Evolutionary conservation across 2,329 filamentous ascomycete species (phyloP), one percentile per base, ranked within the genome.

Genomic region (Phaeosphaeriaceae sp.): DNA sequence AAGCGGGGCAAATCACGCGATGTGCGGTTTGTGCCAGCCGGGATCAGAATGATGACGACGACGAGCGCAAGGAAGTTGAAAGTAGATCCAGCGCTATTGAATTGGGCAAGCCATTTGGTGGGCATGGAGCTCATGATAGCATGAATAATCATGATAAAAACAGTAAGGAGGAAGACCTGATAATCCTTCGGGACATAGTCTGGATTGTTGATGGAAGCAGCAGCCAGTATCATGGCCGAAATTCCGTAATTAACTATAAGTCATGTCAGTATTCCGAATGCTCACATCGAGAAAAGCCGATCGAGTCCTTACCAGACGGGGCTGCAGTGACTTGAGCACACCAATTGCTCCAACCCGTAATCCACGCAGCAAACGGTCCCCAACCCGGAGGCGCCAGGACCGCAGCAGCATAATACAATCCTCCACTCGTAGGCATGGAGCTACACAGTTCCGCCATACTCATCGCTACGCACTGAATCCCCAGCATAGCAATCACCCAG

Each of bases 311-410:
- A 56, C 68, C 69, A 3, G 83, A 86, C 1, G 85, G 86, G 1
- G 86, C 85, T 35, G 77, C 84, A 4, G 85, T 87, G 20, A 88
- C 79, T 64, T 88, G 85, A n/a, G 77, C 79, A 32, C 88, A 76
- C 85, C 85, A 88, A 67, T 87, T 88, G 40, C 81, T 85, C 86
- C 86, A 89, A 8, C 86, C 86, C 1, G 85, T 88, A 23, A 88
- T 74, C 86, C 76, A 89, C 11, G 86, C 81, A 12, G 86, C 86
- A 43, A 88, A 80, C 2, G 86, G 86, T 0, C 86, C 86, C 70
- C 80, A 88, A 34, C 83, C 83, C 1, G 79, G 77, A 5, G 86
- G 86, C 20, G 87, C 87, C 6, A 91, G 79, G 1, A 90, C 87
- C 3, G 87, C 87, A 15, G 86, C 76, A 13, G 87, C 87, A 67